These are phyloP conservation scores for Eucalyptus erythrocorys DNA, from an alignment of 345 rosid genomes.

Conservation along the genomic window DNA sequence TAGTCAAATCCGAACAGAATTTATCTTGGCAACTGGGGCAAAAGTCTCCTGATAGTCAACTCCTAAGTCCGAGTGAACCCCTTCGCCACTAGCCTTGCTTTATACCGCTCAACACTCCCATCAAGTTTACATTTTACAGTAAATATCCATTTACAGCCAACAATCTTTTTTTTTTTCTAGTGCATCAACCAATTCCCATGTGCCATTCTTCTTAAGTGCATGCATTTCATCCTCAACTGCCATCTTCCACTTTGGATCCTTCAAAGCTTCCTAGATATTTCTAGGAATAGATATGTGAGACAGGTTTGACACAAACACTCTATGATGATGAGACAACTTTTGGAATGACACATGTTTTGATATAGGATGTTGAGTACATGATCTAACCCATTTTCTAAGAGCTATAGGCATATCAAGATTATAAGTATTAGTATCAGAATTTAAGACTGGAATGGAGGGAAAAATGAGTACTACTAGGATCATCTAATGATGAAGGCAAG, in stretches of 20 bases:
- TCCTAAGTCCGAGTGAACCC: neutral
- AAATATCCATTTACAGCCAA: neutral
- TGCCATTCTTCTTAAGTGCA: neutral
- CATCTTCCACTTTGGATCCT: neutral
- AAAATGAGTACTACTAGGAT: neutral
- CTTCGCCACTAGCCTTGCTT: neutral
- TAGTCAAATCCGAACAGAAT: rapidly evolving
- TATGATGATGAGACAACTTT: neutral
- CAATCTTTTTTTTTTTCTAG: neutral
- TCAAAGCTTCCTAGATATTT: neutral
- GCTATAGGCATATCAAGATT: neutral
- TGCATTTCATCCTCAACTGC: neutral
- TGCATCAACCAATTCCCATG: neutral
- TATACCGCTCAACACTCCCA: neutral
- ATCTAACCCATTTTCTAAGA: neutral
- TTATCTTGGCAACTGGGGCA: neutral
- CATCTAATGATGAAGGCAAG: neutral
- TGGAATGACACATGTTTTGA: neutral
- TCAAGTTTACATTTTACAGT: rapidly evolving
- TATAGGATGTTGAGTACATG: neutral
- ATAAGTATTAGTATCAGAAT: neutral
- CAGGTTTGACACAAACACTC: neutral
- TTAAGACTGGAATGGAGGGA: neutral
- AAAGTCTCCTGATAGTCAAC: neutral
- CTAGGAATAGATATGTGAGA: neutral